Conservation (phyloP, 108 stramenopile species). For the Aurantiochytrium sp. region DNA sequence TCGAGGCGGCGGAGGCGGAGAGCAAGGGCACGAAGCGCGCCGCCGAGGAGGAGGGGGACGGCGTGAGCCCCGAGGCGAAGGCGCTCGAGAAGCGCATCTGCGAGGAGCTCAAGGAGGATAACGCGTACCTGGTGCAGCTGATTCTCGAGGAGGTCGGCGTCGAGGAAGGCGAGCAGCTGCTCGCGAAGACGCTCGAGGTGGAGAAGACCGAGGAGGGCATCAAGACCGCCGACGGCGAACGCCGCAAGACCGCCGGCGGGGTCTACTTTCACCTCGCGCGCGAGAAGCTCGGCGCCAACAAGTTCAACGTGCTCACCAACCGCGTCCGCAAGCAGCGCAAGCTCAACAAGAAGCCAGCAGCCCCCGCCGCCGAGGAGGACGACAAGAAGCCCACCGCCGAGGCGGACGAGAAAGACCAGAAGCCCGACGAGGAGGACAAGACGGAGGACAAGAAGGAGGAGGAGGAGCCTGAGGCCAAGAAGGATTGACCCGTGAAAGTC, state of each 20-base stretch:
- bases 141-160: not conserved
- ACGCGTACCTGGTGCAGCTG: not conserved
- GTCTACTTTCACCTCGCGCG: slow-evolving; percentile 14
- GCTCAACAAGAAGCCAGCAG: slow-evolving; percentile 10
- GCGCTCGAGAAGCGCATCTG: not conserved
- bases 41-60: not conserved
- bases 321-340: not conserved
- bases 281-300: not conserved
- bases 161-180: not conserved
- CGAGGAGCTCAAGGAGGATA: not conserved
- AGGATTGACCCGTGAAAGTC: too few relatives aligned
- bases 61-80: not conserved
- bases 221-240: slow-evolving; percentile 10
- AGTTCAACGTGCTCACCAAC: not conserved
- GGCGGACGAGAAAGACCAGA: too few relatives aligned
- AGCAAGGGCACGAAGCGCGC: not conserved
- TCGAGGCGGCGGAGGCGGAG: not conserved
- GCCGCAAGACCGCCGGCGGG: not conserved
- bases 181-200: not conserved
- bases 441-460: too few relatives aligned
- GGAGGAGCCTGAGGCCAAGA: too few relatives aligned
- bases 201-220: not conserved
- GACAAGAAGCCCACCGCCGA: too few relatives aligned
- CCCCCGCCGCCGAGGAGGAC: not conserved
- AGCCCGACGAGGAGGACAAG: too few relatives aligned